Evolutionary conservation across 805 yeast species (phyloP).

Genomic region (Suhomyces canberraensis): DNA sequence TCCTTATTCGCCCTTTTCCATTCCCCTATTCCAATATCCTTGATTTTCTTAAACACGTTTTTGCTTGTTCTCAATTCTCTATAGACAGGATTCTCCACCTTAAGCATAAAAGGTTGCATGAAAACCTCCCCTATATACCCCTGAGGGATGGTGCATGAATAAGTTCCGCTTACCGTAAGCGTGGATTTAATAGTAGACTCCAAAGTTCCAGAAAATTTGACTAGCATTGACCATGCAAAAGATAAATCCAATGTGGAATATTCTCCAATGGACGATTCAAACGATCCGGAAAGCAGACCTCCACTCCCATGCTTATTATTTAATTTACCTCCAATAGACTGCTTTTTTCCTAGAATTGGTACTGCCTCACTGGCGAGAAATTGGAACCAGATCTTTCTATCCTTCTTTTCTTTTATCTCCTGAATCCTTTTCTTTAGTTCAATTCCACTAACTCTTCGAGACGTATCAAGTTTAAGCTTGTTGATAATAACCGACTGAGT

Average conservation of each 20-base stretch:
- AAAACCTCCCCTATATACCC: slow-evolving; percentile 21
- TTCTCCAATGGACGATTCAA: slow-evolving; percentile 13
- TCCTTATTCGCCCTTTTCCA: not conserved
- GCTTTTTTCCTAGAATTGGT: slow-evolving; percentile 7
- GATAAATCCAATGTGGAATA: slow-evolving; percentile 12
- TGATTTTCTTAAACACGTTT: too few species aligned
- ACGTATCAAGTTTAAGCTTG: slow-evolving; percentile 14
- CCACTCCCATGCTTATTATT: slow-evolving; percentile 17
- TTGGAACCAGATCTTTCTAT: slow-evolving; percentile 16
- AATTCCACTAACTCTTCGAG: slow-evolving; percentile 2
- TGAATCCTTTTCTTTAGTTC: not conserved
- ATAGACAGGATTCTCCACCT: slow-evolving; percentile 7
- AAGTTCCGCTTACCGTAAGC: slow-evolving; percentile 10
- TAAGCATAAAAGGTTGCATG: slow-evolving; percentile 15
- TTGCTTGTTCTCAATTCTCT: not conserved
- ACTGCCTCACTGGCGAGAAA: slow-evolving; percentile 3
- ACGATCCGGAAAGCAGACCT: slow-evolving; percentile 15
- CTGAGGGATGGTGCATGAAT: slow-evolving; percentile 14
- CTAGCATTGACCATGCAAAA: not conserved
- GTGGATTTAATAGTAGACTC: slow-evolving; percentile 5
- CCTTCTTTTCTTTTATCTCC: not conserved
- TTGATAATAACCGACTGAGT: slow-evolving; percentile 13
- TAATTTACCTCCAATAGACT: slow-evolving; percentile 20
- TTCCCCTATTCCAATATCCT: not conserved
- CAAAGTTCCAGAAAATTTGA: slow-evolving; percentile 3